phyloP scores from a whole-genome alignment of 768 basidiomycete genomes.

The Coprinopsis sp. region DNA sequence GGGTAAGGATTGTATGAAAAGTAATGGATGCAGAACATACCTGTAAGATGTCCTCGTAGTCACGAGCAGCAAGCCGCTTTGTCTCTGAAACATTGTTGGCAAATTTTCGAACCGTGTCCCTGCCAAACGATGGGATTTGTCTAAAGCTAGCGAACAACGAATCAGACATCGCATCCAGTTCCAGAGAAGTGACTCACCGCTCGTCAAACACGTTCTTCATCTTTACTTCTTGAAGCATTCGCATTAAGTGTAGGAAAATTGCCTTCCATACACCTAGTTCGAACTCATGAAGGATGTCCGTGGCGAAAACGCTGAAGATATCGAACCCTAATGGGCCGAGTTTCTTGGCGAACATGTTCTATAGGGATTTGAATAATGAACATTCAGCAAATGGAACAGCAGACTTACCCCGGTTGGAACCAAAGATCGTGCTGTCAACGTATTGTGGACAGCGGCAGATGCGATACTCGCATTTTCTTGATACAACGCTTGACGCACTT shows the following conservation, averaged over 20 bases:
- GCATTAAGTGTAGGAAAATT: constrained; percentile 30
- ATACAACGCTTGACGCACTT: background rate
- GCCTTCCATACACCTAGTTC: constrained; percentile 36
- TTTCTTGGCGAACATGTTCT: constrained; percentile 30
- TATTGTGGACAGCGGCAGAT: background rate
- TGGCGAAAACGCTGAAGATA: constrained; percentile 20
- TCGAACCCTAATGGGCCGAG: constrained; percentile 18
- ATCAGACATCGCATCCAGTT: background rate
- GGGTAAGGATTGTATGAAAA: background rate
- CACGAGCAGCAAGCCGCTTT: constrained; percentile 27
- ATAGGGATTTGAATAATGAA: background rate
- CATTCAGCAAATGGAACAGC: constrained; percentile 2
- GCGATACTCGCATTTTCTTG: background rate
- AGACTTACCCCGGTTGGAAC: background rate
- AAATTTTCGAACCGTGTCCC: constrained; percentile 29
- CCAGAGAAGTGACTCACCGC: constrained; percentile 10
- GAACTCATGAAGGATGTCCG: constrained; percentile 34
- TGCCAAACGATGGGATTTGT: constrained; percentile 21
- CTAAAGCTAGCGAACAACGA: constrained; percentile 23
- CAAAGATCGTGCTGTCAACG: background rate
- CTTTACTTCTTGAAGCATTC: constrained; percentile 19
- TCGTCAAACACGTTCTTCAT: constrained; percentile 13
- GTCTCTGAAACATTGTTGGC: constrained; percentile 25
- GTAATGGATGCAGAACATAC: constrained; percentile 12
- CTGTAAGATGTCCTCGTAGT: constrained; percentile 37